Evolutionary conservation across 2,329 filamentous ascomycete genomes (phyloP).

Genomic region (Phialophora macrospora): DNA sequence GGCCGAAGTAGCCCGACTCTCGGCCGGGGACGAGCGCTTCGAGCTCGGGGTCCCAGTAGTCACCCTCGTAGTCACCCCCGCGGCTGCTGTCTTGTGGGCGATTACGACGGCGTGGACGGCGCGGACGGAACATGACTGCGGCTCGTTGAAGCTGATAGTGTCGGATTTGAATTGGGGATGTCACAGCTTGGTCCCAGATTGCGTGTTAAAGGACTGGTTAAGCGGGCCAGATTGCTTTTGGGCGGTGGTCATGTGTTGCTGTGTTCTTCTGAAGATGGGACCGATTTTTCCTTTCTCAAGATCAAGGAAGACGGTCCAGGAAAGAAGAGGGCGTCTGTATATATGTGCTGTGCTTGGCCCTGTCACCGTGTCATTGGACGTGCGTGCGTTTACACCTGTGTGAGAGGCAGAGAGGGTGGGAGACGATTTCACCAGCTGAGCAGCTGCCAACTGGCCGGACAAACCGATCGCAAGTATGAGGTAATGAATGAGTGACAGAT

Average conservation of each 20-base stretch:
- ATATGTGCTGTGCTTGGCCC: neutral
- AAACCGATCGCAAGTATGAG: neutral
- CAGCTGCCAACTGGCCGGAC: too few relatives aligned
- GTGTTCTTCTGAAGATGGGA: neutral
- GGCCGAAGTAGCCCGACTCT: slow-evolving; percentile 7
- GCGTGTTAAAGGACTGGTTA: too few relatives aligned
- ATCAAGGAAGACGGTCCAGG: neutral
- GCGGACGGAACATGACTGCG: neutral
- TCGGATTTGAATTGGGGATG: neutral
- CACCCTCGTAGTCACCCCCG: neutral
- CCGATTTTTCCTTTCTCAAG: neutral
- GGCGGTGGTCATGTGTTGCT: neutral
- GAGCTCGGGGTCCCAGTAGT: neutral
- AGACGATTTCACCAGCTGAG: neutral
- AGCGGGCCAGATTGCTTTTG: neutral
- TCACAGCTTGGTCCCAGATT: too few relatives aligned
- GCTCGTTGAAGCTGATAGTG: slow-evolving; percentile 42
- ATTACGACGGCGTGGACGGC: slow-evolving; percentile 57
- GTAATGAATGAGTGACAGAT: neutral
- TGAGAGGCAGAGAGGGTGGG: neutral
- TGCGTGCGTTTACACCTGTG: neutral
- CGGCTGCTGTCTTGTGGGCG: slow-evolving; percentile 48
- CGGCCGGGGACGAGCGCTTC: slow-evolving; percentile 1
- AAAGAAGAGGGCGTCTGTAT: neutral
- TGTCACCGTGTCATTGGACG: neutral